phyloP scores from a whole-genome alignment of 108 stramenopile genomes.

The Discostella stelligeroides region DNA sequence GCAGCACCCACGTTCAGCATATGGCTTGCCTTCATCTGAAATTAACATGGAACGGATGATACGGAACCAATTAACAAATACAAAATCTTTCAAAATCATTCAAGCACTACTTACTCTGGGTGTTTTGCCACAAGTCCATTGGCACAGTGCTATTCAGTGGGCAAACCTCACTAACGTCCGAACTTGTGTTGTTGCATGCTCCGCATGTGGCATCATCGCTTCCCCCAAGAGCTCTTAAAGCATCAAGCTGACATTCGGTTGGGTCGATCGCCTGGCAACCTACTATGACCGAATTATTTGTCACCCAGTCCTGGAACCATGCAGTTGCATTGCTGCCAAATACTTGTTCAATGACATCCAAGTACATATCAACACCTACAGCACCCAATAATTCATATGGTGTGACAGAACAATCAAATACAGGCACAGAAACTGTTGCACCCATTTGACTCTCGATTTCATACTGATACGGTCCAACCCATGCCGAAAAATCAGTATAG shows the following conservation, averaged over 20 bases:
- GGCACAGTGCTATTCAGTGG: no score
- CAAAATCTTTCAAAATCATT: no score
- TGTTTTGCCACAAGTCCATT: no score
- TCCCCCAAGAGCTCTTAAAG: constrained; percentile 33
- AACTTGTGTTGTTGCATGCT: constrained; percentile 20
- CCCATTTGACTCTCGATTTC: constrained; percentile 31
- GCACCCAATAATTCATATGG: constrained; percentile 37
- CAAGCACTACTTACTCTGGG: no score
- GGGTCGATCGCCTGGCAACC: constrained; percentile 37
- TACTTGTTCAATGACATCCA: constrained; percentile 33
- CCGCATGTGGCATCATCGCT: constrained; percentile 37
- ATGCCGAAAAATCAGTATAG: constrained; percentile 55
- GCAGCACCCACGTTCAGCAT: no score
- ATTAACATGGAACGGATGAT: no score
- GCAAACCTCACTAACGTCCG: no score
- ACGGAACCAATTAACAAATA: no score
- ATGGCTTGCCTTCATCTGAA: no score
- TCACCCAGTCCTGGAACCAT: no score
- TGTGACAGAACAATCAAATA: no score
- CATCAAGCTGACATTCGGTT: constrained; percentile 34
- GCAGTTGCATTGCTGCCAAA: constrained; percentile 27
- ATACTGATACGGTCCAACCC: constrained; percentile 67
- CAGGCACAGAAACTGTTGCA: constrained; percentile 65
- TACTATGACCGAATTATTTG: constrained; percentile 26
- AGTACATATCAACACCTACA: constrained; percentile 27